Evolutionary conservation across 768 basidiomycete genomes (phyloP).

Genomic region (Lactarius hatsudake): DNA sequence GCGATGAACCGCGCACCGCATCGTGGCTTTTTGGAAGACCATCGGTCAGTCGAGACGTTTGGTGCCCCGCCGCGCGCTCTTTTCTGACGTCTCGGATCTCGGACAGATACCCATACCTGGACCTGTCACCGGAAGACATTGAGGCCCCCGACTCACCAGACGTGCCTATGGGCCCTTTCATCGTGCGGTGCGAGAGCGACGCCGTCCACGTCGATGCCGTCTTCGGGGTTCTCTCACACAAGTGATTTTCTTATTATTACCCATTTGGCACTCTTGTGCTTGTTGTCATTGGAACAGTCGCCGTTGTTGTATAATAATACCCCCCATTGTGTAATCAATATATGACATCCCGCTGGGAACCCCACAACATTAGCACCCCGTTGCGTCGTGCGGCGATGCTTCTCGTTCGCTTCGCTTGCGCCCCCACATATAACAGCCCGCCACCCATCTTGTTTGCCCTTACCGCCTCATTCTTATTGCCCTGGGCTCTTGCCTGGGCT

Average conservation of each 20-base stretch:
- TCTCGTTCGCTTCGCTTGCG: background rate
- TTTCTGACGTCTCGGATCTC: background rate
- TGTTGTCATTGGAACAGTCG: constrained; percentile 7
- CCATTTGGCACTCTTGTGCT: background rate
- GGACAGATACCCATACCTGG: constrained; percentile 25
- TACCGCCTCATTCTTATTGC: background rate
- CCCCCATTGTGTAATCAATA: constrained; percentile 8
- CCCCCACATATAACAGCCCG: background rate
- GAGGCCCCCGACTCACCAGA: constrained; percentile 15
- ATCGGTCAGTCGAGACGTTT: constrained; percentile 18
- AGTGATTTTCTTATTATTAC: background rate
- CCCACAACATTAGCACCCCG: background rate
- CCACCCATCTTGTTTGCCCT: background rate
- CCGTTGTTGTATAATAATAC: constrained; percentile 12
- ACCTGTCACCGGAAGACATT: constrained; percentile 23
- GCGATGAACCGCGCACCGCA: constrained; percentile 13
- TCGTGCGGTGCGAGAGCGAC: constrained; percentile 20
- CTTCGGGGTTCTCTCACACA: constrained; percentile 46
- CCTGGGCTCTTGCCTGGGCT: background rate
- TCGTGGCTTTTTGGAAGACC: constrained; percentile 27
- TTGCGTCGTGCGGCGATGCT: background rate
- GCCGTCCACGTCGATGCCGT: constrained; percentile 49
- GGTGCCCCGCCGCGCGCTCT: background rate
- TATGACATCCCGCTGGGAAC: constrained; percentile 1
- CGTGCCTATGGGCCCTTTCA: constrained; percentile 21